Base-by-base conservation (phyloP, 2,329 filamentous ascomycete genomes). In the Alternaria ethzedia region DNA sequence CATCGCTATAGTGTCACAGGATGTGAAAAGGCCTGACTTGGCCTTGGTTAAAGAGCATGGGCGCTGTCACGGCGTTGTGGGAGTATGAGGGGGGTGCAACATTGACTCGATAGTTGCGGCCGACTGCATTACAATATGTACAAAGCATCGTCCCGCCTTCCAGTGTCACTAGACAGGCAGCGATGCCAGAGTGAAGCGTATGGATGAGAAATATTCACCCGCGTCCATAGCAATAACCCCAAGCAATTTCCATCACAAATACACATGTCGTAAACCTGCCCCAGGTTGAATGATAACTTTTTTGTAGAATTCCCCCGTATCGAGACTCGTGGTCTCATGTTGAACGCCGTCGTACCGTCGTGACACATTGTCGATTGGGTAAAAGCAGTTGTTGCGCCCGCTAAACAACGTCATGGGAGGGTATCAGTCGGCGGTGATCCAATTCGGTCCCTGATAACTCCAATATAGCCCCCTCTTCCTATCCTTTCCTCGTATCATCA, bases 401-500 rank as follows among this genome's bases (percentile, higher is more conserved):
- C 76, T 78, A 71, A 73, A 74, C 70, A 73, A 67, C 64, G 65
- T 64, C 52, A 74, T 70, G 61, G 72, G 73, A 57, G 59, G 47
- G 51, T 59, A 30, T 59, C 47, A 54, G 41, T 46, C 51, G 50
- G 57, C 26, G 41, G 54, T 26, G 12, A 26, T 59, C 45, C 41
- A 23, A 10, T 46, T 46, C 32, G 54, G 49, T 61, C 32, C 25
- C 41, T 65, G 57, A 28, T 54, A 54, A 41, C 25, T 59, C 28
- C 49, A 44, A 6, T 60, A 45, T 51, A 50, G 54, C 55, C 61
- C 57, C 52, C 59, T 66, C 59, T 63, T 67, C 43, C 46, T 47
- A 30, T 61, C 46, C 43, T 45, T 32, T 66, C 64, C 28, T 74
- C 60, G 46, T 60, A 71, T 65, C 58, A 61, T 77, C 69, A 80